Conservation (phyloP, 2,329 filamentous ascomycete genomes). For the Xylariomycetidae sp. region DNA sequence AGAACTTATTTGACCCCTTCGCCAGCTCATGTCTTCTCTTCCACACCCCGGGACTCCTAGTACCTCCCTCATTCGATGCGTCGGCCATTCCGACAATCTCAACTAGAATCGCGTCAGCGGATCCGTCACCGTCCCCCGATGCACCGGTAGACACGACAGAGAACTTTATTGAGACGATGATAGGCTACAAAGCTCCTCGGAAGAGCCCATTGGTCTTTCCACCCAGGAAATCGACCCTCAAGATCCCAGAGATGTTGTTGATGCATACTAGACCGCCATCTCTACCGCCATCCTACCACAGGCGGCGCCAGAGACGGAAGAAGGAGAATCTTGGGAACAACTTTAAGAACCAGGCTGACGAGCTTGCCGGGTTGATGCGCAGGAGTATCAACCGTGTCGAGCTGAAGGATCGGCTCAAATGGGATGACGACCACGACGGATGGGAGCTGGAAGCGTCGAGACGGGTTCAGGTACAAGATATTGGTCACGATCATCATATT, state of each 20-base stretch:
- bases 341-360: conserved; percentile 41
- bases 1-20: conserved; percentile 54
- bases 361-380: conserved; percentile 44
- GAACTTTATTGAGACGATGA: no score
- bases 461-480: conserved; percentile 34
- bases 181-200: conserved; percentile 8
- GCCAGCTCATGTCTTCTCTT: conserved; percentile 56
- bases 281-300: conserved; percentile 8
- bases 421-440: conserved; percentile 35
- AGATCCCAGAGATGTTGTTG: conserved; percentile 45
- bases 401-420: conserved; percentile 35
- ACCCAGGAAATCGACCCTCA: conserved; percentile 40
- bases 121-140: no score
- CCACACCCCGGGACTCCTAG: conserved; percentile 43
- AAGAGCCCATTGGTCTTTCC: conserved; percentile 42
- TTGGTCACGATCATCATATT: conserved; percentile 31
- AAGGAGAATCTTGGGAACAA: conserved; percentile 31
- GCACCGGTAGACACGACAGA: no score
- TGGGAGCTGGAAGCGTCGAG: conserved; percentile 29
- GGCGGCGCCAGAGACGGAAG: conserved; percentile 14
- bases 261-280: conserved; percentile 36
- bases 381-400: conserved; percentile 44
- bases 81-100: conserved; percentile 24
- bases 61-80: conserved; percentile 40
- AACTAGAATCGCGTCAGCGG: no score